Evolutionary conservation across 345 rosid genomes (phyloP), one percentile per base, ranked within the genome.

Genomic region (Cardamine resedifolia): DNA sequence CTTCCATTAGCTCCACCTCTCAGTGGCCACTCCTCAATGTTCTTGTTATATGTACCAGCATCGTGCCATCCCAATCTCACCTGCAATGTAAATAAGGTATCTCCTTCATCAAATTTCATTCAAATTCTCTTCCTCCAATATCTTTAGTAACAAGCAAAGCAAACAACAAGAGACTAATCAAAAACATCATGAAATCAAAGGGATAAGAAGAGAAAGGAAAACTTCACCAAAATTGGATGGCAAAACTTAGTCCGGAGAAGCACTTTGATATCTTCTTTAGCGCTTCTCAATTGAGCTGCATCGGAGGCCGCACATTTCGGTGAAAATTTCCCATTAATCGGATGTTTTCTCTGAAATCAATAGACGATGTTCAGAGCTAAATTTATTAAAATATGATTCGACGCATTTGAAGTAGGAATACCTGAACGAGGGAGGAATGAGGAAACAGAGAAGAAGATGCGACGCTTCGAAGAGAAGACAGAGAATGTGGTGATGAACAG

Each of bases 11-110:
- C 96, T 73, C 98, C 97, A 69, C 97, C 97, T 71, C 93, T 86
- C 75, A 38, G 80, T 50, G 97, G 98, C 92, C 95, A 94, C 64
- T 91, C 98, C 75, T 85, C 87, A 11, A 91, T 85, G 85, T 83
- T 86, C 82, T 89, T 94, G 85, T 91, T 87, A 58, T 89, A 94
- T 10, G 98, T 94, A 49, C 98, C 98, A 2, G 98, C 88, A 77
- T 91, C 98, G 57, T 94, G 98, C 98, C 97, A 91, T 48, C 97
- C 98, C 47, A 91, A 58, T 44, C 97, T 97, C 31, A 94, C 96
- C 98, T 94, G 68, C 36, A 66, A 58, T 23, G 10, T 4, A 9
- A 11, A 24, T 10, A 14, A 19, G 34, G n/a, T 19, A 8, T 28
- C 68, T 24, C 36, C 5, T 7, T 63, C 55, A 71, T 4, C 10